Conservation (phyloP, 2,329 filamentous ascomycete genomes). For the Alternaria sp. region DNA sequence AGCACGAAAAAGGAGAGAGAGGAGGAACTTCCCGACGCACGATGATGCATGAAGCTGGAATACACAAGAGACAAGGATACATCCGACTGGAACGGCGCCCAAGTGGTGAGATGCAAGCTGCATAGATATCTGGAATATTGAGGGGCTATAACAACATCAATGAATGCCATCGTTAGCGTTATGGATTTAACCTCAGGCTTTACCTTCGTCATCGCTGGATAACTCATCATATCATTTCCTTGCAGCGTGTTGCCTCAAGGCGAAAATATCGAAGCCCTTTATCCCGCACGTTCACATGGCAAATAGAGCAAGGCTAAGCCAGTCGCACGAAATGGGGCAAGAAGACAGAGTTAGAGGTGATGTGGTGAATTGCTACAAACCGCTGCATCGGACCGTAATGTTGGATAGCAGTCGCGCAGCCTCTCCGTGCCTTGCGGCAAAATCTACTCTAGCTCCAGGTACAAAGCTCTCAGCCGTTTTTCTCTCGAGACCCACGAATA, state of each 20-base stretch:
- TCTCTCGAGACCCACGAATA: not conserved
- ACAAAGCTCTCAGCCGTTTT: not conserved
- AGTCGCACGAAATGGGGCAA: not conserved
- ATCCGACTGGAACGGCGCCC: not conserved
- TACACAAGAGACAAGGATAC: not conserved
- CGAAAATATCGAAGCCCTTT: not conserved
- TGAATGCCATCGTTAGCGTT: too few relatives aligned
- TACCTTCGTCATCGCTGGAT: not conserved
- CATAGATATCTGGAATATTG: not conserved
- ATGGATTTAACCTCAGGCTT: too few relatives aligned
- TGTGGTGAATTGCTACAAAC: not conserved
- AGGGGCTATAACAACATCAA: not conserved
- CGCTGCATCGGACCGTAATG: not conserved
- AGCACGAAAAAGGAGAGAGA: too few relatives aligned
- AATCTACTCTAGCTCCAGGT: not conserved
- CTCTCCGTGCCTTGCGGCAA: constrained; percentile 7
- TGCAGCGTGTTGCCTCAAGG: not conserved
- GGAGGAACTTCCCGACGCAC: too few relatives aligned
- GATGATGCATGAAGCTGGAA: not conserved
- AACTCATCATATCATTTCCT: not conserved
- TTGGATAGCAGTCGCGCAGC: constrained; percentile 6
- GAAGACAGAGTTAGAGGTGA: not conserved
- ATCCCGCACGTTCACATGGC: not conserved
- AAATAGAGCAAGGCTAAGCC: not conserved
- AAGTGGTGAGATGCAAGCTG: not conserved